Conservation (phyloP, 805 yeast genomes). For the Torulaspora maleeae region DNA sequence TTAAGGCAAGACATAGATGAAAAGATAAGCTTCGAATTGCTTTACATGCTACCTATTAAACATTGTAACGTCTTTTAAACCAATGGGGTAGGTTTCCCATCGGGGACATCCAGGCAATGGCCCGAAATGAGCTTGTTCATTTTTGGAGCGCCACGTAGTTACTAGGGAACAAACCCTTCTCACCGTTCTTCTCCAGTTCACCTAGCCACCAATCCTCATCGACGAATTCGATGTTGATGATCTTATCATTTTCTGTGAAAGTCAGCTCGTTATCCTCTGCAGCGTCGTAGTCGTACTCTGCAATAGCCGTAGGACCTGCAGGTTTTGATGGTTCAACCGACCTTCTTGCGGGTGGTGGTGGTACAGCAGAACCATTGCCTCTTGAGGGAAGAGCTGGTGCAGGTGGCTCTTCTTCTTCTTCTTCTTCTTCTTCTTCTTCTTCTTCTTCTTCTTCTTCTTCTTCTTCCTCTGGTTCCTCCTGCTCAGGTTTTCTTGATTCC, state of each 20-base stretch:
- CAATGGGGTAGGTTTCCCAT: not conserved
- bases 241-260: slow-evolving; percentile 78
- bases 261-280: slow-evolving; percentile 87
- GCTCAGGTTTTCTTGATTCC: slow-evolving; percentile 13
- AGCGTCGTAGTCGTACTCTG: slow-evolving; percentile 86
- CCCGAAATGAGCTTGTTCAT: not conserved
- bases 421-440: slow-evolving; percentile 24
- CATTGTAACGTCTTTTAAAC: not conserved
- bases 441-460: slow-evolving; percentile 27
- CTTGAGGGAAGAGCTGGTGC: slow-evolving; percentile 27
- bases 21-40: not conserved
- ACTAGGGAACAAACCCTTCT: slow-evolving; percentile 83
- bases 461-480: slow-evolving; percentile 13
- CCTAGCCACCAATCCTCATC: slow-evolving; percentile 99
- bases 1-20: not conserved
- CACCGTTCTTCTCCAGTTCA: slow-evolving; percentile 57
- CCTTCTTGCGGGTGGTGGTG: slow-evolving; percentile 34
- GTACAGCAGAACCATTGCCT: slow-evolving; percentile 21
- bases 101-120: too few relatives aligned
- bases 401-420: slow-evolving; percentile 25
- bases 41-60: not conserved
- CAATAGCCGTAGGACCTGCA: slow-evolving; percentile 52
- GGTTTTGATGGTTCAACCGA: slow-evolving; percentile 17
- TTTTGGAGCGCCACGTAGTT: slow-evolving; percentile 60
- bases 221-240: slow-evolving; percentile 77